Percentiles rank a stretch among this genome's conserved stretches.
These are phyloP conservation scores for Fusarium sp. DNA, from an alignment of 2,329 filamentous ascomycete genomes.

Conservation along the genomic window DNA sequence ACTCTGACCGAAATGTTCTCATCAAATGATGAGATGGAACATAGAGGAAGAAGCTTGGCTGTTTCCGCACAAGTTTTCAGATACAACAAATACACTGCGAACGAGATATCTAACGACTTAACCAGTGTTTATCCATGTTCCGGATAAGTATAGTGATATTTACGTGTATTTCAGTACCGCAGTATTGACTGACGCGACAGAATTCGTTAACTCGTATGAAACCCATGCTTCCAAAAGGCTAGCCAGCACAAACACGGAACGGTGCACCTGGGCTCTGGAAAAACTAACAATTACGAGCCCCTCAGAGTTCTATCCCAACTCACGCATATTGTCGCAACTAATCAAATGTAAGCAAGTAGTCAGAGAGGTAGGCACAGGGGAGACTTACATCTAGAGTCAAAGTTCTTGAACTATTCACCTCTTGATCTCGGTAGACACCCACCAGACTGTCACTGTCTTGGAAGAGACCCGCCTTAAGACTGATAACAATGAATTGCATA, in stretches of 20 bases:
- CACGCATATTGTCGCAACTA: constrained; percentile 54
- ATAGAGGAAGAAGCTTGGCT: too few relatives aligned
- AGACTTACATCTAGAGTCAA: constrained; percentile 92
- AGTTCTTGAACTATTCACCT: constrained; percentile 90
- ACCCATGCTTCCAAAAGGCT: constrained; percentile 6
- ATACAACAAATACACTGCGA: neutral
- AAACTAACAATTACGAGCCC: constrained; percentile 8
- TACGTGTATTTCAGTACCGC: constrained; percentile 2
- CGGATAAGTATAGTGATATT: neutral
- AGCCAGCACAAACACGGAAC: constrained; percentile 16
- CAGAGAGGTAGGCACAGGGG: neutral
- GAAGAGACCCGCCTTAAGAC: constrained; percentile 93
- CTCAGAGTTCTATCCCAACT: constrained; percentile 17
- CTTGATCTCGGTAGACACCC: constrained; percentile 95
- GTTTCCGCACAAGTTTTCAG: too few relatives aligned
- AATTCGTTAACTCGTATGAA: constrained; percentile 24
- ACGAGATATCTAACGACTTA: neutral
- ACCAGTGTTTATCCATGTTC: neutral
- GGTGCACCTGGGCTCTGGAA: constrained; percentile 14
- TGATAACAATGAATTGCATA: constrained; percentile 99
- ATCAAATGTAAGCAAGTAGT: constrained; percentile 18
- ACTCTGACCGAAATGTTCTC: too few relatives aligned
- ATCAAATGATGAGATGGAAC: too few relatives aligned
- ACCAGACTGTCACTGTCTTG: constrained; percentile 96
- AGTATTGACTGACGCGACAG: constrained; percentile 5